Evolutionary conservation across 2,329 filamentous ascomycete genomes (phyloP).

Genomic region (Fusarium falciforme): DNA sequence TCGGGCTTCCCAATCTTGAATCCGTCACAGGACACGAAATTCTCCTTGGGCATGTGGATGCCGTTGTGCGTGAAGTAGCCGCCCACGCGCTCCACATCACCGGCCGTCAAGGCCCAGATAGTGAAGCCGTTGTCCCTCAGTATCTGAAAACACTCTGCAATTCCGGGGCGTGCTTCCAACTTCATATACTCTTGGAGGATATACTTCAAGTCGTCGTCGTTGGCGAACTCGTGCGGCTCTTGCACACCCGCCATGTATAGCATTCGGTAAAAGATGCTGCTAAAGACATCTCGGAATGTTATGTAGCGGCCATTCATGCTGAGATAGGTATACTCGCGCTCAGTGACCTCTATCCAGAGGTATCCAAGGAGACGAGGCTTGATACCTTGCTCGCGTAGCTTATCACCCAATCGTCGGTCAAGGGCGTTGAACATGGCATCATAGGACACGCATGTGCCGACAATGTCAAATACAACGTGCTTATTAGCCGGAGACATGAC

Average conservation of each 20-base stretch:
- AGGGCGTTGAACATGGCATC: constrained; percentile 56
- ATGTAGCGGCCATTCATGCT: constrained; percentile 56
- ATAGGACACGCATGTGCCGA: constrained; percentile 63
- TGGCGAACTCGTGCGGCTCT: constrained; percentile 54
- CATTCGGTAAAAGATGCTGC: constrained; percentile 59
- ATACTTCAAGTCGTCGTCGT: constrained; percentile 54
- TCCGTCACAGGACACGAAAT: constrained; percentile 63
- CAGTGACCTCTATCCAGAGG: constrained; percentile 59
- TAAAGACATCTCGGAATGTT: constrained; percentile 56
- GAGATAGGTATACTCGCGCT: constrained; percentile 63
- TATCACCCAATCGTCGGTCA: constrained; percentile 53
- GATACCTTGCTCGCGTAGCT: constrained; percentile 52
- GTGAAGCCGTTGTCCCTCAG: constrained; percentile 60
- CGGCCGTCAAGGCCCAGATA: constrained; percentile 66
- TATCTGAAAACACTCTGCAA: constrained; percentile 54
- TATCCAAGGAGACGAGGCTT: constrained; percentile 57
- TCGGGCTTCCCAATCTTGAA: constrained; percentile 62
- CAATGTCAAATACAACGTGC: constrained; percentile 63
- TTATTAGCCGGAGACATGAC: constrained; percentile 44
- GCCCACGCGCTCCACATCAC: constrained; percentile 59
- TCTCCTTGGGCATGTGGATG: constrained; percentile 61
- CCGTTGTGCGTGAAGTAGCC: constrained; percentile 64
- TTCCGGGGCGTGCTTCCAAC: constrained; percentile 52
- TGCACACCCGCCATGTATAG: constrained; percentile 57
- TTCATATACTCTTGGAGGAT: constrained; percentile 53